Percentiles rank a stretch among this genome's conserved stretches.
phyloP scores from a whole-genome alignment of 2,329 filamentous ascomycete genomes.

The Reticulascus tulasneorum region DNA sequence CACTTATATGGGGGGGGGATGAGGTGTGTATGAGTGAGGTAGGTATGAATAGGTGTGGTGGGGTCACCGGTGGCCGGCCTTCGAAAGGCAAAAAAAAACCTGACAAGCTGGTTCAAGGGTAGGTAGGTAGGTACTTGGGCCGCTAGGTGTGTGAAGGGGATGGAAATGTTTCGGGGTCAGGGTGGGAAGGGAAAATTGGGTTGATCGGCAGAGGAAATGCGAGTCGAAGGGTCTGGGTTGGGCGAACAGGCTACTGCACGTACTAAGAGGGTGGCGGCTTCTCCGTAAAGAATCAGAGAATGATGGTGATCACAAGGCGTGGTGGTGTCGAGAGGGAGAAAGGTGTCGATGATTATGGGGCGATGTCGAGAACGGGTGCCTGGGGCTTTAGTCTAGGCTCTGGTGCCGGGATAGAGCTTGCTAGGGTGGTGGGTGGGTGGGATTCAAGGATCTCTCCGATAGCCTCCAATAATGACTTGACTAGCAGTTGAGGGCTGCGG shows the following conservation, averaged over 20 bases:
- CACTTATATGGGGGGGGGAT: constrained; percentile 4
- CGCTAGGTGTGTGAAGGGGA: neutral
- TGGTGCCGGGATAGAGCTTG: neutral
- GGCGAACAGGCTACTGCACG: neutral
- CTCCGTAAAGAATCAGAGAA: no score
- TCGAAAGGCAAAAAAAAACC: no score
- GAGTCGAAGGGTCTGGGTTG: neutral
- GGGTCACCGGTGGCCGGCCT: no score
- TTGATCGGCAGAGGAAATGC: neutral
- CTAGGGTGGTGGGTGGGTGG: neutral
- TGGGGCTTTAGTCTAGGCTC: no score
- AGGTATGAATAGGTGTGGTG: no score
- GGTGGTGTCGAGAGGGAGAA: neutral
- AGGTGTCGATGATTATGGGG: neutral
- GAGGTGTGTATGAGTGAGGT: neutral
- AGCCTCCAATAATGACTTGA: neutral
- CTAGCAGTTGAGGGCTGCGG: constrained; percentile 2
- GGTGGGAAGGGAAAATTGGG: neutral
- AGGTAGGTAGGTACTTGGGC: no score
- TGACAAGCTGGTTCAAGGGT: no score
- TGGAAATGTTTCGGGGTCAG: neutral
- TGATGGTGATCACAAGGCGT: neutral
- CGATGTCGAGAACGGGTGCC: constrained; percentile 2
- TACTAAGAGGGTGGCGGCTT: no score
- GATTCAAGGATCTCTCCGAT: neutral